Conservation (phyloP, 2,329 filamentous ascomycete species). For the Cucurbitaria berberidis region DNA sequence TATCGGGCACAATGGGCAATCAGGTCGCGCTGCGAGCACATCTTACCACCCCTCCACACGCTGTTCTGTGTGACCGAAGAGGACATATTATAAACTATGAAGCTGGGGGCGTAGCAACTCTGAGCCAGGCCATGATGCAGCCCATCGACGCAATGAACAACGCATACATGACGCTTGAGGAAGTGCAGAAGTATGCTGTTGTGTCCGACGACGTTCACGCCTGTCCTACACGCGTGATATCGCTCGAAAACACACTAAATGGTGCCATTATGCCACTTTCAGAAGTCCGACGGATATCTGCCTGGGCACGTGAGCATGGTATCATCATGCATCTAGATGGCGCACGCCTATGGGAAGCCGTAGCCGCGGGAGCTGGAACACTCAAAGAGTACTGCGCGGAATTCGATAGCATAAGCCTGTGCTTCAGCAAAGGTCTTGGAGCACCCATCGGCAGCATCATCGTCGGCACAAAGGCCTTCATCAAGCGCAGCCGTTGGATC, state of each 20-base stretch:
- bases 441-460: conserved; percentile 81
- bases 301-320: conserved; percentile 67
- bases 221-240: conserved; percentile 81
- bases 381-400: conserved; percentile 70
- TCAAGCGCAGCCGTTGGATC: conserved; percentile 74
- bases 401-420: conserved; percentile 78
- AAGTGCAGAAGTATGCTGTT: conserved; percentile 70
- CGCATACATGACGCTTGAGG: conserved; percentile 75
- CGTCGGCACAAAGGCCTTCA: conserved; percentile 63
- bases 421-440: conserved; percentile 82
- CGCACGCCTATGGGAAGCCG: conserved; percentile 82
- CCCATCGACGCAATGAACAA: conserved; percentile 73
- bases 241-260: conserved; percentile 83
- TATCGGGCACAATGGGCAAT: conserved; percentile 95
- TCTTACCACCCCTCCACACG: conserved; percentile 78
- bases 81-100: conserved; percentile 78
- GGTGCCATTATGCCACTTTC: conserved; percentile 78
- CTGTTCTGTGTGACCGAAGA: conserved; percentile 78
- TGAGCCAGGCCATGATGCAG: conserved; percentile 74
- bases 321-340: conserved; percentile 80
- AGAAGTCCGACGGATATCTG: conserved; percentile 72
- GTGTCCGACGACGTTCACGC: conserved; percentile 74
- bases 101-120: conserved; percentile 70
- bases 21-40: conserved; percentile 82
- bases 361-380: conserved; percentile 70